Conservation (phyloP, 306 rosid genomes). For the Prunus persica region DNA sequence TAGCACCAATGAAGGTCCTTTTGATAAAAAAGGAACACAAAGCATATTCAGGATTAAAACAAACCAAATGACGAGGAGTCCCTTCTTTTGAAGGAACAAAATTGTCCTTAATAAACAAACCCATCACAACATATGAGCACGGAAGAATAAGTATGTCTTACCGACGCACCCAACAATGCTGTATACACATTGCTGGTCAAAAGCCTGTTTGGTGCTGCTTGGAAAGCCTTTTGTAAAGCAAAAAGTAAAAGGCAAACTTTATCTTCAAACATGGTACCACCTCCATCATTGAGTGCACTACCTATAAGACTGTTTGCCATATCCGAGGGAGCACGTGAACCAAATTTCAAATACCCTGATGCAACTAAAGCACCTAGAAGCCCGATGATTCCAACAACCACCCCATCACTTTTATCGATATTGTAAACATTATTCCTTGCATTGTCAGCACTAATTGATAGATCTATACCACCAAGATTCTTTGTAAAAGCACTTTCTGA, state of each 20-base stretch:
- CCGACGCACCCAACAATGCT: slow-evolving; percentile 90
- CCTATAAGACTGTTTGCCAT: slow-evolving; percentile 62
- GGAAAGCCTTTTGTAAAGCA: slow-evolving; percentile 94
- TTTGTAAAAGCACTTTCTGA: slow-evolving; percentile 51
- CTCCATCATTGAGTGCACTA: slow-evolving; percentile 67
- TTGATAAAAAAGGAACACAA: slow-evolving; percentile 1
- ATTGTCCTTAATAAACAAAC: neutral
- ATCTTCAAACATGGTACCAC: slow-evolving; percentile 90
- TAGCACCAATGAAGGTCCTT: slow-evolving; percentile 9
- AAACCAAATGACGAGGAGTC: neutral
- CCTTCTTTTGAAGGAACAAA: slow-evolving; percentile 3
- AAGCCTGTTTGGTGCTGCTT: slow-evolving; percentile 86
- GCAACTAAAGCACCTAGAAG: slow-evolving; percentile 83
- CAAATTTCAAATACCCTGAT: slow-evolving; percentile 79
- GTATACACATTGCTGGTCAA: slow-evolving; percentile 78
- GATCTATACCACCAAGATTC: slow-evolving; percentile 91
- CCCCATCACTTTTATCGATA: slow-evolving; percentile 80
- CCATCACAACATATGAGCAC: neutral
- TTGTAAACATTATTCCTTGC: slow-evolving; percentile 96
- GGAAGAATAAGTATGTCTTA: slow-evolving; percentile 42
- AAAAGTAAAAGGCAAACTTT: slow-evolving; percentile 82
- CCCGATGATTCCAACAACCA: slow-evolving; percentile 80
- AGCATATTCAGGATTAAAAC: neutral
- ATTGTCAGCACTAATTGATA: slow-evolving; percentile 86
- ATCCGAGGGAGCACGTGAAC: slow-evolving; percentile 45